phyloP scores from a whole-genome alignment of 371 early-diverging fungal species.

The Syncephalastrum contaminatum region DNA sequence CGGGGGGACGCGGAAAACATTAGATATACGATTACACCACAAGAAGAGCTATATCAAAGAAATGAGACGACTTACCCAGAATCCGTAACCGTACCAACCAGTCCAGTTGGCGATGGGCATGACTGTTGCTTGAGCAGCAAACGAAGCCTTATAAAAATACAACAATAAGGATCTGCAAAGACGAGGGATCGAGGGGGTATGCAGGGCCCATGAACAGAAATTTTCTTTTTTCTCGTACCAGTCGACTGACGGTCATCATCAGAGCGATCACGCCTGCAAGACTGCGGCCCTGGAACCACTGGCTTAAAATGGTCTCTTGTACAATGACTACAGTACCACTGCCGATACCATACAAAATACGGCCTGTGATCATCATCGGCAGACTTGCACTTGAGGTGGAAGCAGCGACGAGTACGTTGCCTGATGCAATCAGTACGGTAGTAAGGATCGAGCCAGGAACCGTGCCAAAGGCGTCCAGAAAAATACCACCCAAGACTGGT shows the following conservation, averaged over 20 bases:
- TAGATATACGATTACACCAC: neutral
- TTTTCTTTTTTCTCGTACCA: constrained; percentile 29
- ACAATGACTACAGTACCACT: constrained; percentile 69
- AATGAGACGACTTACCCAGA: constrained; percentile 48
- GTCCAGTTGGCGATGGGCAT: constrained; percentile 57
- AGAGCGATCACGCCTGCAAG: constrained; percentile 62
- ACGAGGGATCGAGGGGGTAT: neutral
- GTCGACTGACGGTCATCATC: constrained; percentile 63
- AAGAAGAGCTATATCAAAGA: neutral
- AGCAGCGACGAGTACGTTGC: constrained; percentile 58
- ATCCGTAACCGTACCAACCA: constrained; percentile 65
- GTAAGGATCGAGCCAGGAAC: constrained; percentile 58
- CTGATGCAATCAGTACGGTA: constrained; percentile 55
- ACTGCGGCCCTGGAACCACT: constrained; percentile 69
- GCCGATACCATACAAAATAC: constrained; percentile 69
- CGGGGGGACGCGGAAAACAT: neutral
- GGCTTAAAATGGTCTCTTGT: constrained; percentile 70
- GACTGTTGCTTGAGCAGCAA: constrained; percentile 59
- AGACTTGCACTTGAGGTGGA: constrained; percentile 55
- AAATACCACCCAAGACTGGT: constrained; percentile 66
- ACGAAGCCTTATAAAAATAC: constrained; percentile 34
- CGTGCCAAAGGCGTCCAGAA: constrained; percentile 69
- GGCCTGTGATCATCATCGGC: constrained; percentile 58
- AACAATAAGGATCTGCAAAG: neutral
- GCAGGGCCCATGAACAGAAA: neutral